Evolutionary conservation across 345 rosid species (phyloP), one percentile per base, ranked within the genome.

Genomic region (Erucastrum elatum): DNA sequence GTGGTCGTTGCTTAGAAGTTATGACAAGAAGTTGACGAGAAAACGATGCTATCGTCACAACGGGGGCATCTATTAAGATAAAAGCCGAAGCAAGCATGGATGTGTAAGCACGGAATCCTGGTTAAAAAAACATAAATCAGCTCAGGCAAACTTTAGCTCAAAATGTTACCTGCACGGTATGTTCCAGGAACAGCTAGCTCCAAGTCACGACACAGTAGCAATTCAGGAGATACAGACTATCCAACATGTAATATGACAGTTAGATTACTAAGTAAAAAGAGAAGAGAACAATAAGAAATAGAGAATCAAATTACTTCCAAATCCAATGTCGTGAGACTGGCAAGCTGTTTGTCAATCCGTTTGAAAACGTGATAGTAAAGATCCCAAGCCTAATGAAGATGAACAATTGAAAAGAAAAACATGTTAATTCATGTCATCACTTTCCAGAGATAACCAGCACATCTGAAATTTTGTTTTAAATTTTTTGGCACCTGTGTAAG

Each of bases 131-230:
- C 49, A 35, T 66, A 75, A 21, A 75, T 68, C 79, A 69, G 75
- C 62, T 51, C n/a, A 56, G 79, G 67, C 31, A 64, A 29, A 69
- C 79, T 64, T 37, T 30, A 70, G 30, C 58, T 80, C 15, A 73
- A 62, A 34, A 8, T 21, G 31, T 75, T 87, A 93, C 99, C 97
- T 21, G 98, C 90, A 80, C 89, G 87, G 80, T 95, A 95, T 72
- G 97, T 93, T 74, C 98, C 99, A 55, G 99, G 99, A 82, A 95
- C 97, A 30, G 99, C 99, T 61, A 95, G 99, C 90, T 93, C 90
- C 85, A 95, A 85, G 82, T 93, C 78, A 60, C 89, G 87, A 82
- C 98, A 95, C 62, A 87, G 88, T 68, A 95, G 84, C 81, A 95
- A 84, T 86, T 90, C 99, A 4, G 99, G 99, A 79, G 99, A 95